Evolutionary conservation across 2,329 filamentous ascomycete species (phyloP).

Genomic region (Fusarium pseudocircinatum): DNA sequence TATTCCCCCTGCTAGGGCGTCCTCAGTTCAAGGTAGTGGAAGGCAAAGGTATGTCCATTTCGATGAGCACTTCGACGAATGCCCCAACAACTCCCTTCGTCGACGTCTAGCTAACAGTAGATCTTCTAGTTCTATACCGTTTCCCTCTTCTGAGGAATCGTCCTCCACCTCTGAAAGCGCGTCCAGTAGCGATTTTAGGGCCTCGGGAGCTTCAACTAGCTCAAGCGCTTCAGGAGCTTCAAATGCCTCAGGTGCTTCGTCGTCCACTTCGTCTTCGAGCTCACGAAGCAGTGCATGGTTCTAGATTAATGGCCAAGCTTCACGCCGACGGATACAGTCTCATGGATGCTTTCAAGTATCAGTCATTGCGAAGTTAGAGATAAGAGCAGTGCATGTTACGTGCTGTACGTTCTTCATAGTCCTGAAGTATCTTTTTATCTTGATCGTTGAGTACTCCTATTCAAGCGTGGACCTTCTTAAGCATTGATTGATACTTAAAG

Average conservation of each 20-base stretch:
- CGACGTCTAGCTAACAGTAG: not conserved
- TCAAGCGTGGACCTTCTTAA: too few relatives aligned
- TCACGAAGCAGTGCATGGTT: not conserved
- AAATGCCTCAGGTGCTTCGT: not conserved
- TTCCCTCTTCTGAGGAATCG: not conserved
- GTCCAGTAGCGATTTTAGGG: rapidly evolving
- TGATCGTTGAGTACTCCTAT: too few relatives aligned
- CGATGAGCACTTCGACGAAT: not conserved
- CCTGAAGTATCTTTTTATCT: too few relatives aligned
- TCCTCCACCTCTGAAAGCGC: not conserved
- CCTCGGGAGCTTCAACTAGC: not conserved
- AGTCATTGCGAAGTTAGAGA: too few relatives aligned
- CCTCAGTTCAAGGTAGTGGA: not conserved
- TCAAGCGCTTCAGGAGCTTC: not conserved
- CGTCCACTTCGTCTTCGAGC: not conserved
- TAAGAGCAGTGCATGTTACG: too few relatives aligned
- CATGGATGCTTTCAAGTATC: rapidly evolving
- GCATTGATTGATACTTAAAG: too few relatives aligned
- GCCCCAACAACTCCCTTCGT: rapidly evolving
- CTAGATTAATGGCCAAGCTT: not conserved
- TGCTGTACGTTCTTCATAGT: too few relatives aligned
- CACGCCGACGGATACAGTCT: not conserved
- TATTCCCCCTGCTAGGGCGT: rapidly evolving
- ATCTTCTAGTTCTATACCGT: not conserved
- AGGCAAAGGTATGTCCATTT: not conserved